Base-by-base conservation (phyloP, 306 rosid genomes). In the Delonix regia region DNA sequence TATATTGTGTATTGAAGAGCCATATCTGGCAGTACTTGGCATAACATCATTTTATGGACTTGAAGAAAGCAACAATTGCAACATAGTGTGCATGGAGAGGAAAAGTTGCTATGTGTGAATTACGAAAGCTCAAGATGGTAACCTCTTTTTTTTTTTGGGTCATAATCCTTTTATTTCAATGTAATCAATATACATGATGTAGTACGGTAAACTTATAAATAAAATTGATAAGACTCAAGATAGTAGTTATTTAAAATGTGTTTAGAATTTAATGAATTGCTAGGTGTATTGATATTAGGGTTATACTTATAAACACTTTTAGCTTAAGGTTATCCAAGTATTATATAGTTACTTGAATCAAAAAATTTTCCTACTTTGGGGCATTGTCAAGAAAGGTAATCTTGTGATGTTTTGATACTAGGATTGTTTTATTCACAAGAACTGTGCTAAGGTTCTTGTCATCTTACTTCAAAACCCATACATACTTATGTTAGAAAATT, bases 1-100 rank as follows among this genome's bases (percentile, higher is more conserved):
- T 53, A 33, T 57, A 47, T 76, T 67, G 64, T 83, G 78, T 65
- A 49, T 81, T 87, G 80, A 91, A 96, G 99, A 93, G 96, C 88
- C 94, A 93, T 42, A 90, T 88, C 83, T 92, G 96, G 69, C 86
- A 83, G 79, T 93, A 75, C 88, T 81, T 96, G 85, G 96, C 96
- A 28, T 89, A 65, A n/a, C 84, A 78, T 78, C 91, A 85, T 76
- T 96, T 84, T 85, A 87, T n/a, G 80, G 79, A 72, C 81, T 80
- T 87, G 73, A 96, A 85, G 98, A 93, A 93, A 86, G 99, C 96
- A 22, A 86, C 94, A 77, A 89, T 93, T 76, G 73, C 86, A 61
- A 96, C 97, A 24, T 97, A 96, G 75, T 91, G 96, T 77, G 92
- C 90, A 74, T 96, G 99, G 99, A 88, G 98, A 86, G 98, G 92